Evolutionary conservation across 2,329 filamentous ascomycete species (phyloP).

Genomic region (Colletotrichum destructivum): DNA sequence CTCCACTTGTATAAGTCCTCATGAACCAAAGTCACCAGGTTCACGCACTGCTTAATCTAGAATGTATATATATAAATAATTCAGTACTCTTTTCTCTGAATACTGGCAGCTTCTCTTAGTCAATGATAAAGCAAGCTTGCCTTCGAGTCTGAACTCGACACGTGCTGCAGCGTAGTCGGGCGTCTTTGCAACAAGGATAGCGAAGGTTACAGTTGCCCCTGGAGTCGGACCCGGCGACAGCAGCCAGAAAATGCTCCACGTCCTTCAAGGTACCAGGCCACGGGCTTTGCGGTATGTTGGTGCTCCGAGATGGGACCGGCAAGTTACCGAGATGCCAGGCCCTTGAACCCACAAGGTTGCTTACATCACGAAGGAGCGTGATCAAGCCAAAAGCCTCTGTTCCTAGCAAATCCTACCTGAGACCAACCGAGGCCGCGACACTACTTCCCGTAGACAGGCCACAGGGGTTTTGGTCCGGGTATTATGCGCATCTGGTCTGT

Average conservation of each 20-base stretch:
- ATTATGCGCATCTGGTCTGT: slow-evolving; percentile 74
- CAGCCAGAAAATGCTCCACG: slow-evolving; percentile 73
- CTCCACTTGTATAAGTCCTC: no score
- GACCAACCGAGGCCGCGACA: slow-evolving; percentile 69
- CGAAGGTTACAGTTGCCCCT: slow-evolving; percentile 75
- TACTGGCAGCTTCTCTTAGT: no score
- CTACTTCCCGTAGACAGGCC: slow-evolving; percentile 75
- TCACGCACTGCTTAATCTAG: no score
- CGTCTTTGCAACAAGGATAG: slow-evolving; percentile 64
- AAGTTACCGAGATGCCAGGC: slow-evolving; percentile 73
- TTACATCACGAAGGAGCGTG: slow-evolving; percentile 65
- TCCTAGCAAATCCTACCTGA: slow-evolving; percentile 60
- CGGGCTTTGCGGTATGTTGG: slow-evolving; percentile 77
- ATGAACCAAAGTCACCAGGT: no score
- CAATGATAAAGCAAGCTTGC: slow-evolving; percentile 54
- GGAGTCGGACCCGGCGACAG: slow-evolving; percentile 73
- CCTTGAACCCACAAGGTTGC: slow-evolving; percentile 79
- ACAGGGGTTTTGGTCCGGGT: slow-evolving; percentile 72
- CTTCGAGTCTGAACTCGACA: slow-evolving; percentile 64
- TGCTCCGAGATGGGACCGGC: slow-evolving; percentile 77
- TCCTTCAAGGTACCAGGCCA: slow-evolving; percentile 77
- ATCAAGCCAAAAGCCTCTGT: slow-evolving; percentile 77
- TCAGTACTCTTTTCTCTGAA: no score
- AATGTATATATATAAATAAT: no score
- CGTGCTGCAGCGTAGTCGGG: slow-evolving; percentile 76